Conservation (phyloP, 2,329 filamentous ascomycete species). For the Aureobasidium vineae region DNA sequence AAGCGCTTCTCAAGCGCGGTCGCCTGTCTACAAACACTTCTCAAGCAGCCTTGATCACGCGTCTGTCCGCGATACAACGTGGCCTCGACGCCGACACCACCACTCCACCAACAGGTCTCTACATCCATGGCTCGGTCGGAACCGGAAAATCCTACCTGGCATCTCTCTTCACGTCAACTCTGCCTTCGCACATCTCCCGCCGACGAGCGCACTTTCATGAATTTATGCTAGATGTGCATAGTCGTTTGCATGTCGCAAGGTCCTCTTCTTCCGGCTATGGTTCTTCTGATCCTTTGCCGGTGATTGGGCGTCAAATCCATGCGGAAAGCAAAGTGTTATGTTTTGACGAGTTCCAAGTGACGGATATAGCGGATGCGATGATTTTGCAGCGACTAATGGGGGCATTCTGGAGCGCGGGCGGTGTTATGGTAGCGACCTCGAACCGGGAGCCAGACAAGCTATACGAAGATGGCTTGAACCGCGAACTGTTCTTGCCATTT, state of each 20-base stretch:
- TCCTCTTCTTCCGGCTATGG: constrained; percentile 52
- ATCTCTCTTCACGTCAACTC: constrained; percentile 68
- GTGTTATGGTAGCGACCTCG: constrained; percentile 72
- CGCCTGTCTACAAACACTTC: not conserved
- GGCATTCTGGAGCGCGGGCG: constrained; percentile 72
- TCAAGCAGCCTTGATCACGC: constrained; percentile 29
- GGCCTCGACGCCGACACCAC: constrained; percentile 28
- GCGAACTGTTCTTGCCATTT: constrained; percentile 60
- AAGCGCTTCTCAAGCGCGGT: not conserved
- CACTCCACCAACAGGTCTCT: constrained; percentile 59
- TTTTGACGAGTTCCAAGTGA: constrained; percentile 78
- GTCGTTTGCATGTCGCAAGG: constrained; percentile 43
- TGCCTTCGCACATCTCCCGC: constrained; percentile 48
- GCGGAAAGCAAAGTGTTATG: constrained; percentile 71
- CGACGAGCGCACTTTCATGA: constrained; percentile 76
- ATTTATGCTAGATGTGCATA: constrained; percentile 73
- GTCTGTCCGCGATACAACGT: constrained; percentile 32
- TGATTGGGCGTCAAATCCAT: constrained; percentile 69
- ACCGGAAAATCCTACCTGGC: constrained; percentile 77
- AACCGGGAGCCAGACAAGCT: constrained; percentile 71
- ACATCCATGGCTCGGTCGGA: constrained; percentile 74
- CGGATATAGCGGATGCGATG: constrained; percentile 71
- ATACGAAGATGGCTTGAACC: constrained; percentile 40
- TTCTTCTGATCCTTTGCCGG: constrained; percentile 55
- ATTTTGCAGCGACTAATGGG: constrained; percentile 72